Evolutionary conservation across 345 rosid genomes (phyloP), one percentile per base, ranked within the genome.

Genomic region (Linum usitatissimum): DNA sequence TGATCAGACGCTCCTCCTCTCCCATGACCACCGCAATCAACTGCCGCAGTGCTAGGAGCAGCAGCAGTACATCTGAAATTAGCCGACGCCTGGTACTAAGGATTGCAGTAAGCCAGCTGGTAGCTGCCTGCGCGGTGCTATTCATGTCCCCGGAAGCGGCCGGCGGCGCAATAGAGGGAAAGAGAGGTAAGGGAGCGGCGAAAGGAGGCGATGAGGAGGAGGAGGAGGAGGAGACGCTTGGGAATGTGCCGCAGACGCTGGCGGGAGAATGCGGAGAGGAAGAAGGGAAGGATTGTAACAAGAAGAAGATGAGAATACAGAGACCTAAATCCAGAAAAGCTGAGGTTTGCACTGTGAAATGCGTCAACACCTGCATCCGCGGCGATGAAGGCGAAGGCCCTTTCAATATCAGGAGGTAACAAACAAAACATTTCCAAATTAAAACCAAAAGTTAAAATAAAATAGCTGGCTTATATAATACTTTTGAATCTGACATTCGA

Each of bases 381-480:
- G 80, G 95, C 6, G 98, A 90, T 3, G 93, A 84, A 0, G 91
- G 90, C 2, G 95, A 89, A 77, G 95, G 95, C 39, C 96, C 96
- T 3, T 64, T 89, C 15, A 89, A 89, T 66, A 78, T 89, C 69
- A 83, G 82, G 70, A 80, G 95, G 95, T 84, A 18, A 18, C 20
- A 21, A 18, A 21, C 17, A 12, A 19, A 53, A 53, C 17, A 12
- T 1, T 6, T 18, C 1, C 20, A 18, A 7, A 8, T 55, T 21
- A 9, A 7, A n/a, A n/a, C n/a, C n/a, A n/a, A n/a, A n/a, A n/a
- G n/a, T n/a, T n/a, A n/a, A n/a, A n/a, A n/a, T n/a, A n/a, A n/a
- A n/a, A n/a, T n/a, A n/a, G n/a, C n/a, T n/a, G n/a, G n/a, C n/a
- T n/a, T n/a, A n/a, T n/a, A n/a, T n/a, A n/a, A n/a, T n/a, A n/a